Evolutionary conservation across 2,329 filamentous ascomycete species (phyloP).

Genomic region (Purpureocillium takamizusanense): DNA sequence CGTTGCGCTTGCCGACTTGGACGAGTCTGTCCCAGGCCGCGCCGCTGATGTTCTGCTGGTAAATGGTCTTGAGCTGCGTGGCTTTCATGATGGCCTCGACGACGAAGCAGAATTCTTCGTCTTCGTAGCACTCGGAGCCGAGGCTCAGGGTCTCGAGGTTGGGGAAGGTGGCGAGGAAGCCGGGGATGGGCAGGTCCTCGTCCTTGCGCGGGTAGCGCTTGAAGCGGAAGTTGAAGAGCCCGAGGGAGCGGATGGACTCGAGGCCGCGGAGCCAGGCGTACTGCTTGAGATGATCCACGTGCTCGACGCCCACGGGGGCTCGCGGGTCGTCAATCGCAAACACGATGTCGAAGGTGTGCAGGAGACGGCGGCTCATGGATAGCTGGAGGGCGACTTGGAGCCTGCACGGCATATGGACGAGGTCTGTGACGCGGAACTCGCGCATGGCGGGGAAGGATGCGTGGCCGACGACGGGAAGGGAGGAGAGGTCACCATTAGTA

Average conservation of each 20-base stretch:
- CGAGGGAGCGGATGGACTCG: slow-evolving; percentile 21
- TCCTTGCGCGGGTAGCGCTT: slow-evolving; percentile 16
- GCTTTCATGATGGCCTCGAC: slow-evolving; percentile 19
- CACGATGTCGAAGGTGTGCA: slow-evolving; percentile 25
- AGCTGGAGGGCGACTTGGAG: slow-evolving; percentile 14
- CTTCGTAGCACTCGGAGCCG: slow-evolving; percentile 19
- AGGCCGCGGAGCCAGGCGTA: slow-evolving; percentile 27
- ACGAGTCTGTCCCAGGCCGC: slow-evolving; percentile 19
- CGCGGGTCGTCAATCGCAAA: slow-evolving; percentile 19
- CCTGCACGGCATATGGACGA: slow-evolving; percentile 13
- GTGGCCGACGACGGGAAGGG: too few species aligned
- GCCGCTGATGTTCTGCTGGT: slow-evolving; percentile 21
- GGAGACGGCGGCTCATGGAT: slow-evolving; percentile 15
- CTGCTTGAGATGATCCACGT: slow-evolving; percentile 17
- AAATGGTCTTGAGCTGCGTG: slow-evolving; percentile 22
- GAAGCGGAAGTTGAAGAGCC: slow-evolving; percentile 26
- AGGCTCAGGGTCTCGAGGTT: slow-evolving; percentile 26
- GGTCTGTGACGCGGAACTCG: slow-evolving; percentile 16
- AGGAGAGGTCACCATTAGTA: too few species aligned
- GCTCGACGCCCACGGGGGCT: slow-evolving; percentile 14
- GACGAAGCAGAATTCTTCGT: slow-evolving; percentile 17
- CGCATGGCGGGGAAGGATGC: slow-evolving; percentile 16
- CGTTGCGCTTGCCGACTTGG: slow-evolving; percentile 10
- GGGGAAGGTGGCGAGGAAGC: slow-evolving; percentile 26
- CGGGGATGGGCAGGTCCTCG: slow-evolving; percentile 19